These are phyloP conservation scores for Letharia columbiana DNA, from an alignment of 495 filamentous ascomycete genomes.

Conservation along the genomic window DNA sequence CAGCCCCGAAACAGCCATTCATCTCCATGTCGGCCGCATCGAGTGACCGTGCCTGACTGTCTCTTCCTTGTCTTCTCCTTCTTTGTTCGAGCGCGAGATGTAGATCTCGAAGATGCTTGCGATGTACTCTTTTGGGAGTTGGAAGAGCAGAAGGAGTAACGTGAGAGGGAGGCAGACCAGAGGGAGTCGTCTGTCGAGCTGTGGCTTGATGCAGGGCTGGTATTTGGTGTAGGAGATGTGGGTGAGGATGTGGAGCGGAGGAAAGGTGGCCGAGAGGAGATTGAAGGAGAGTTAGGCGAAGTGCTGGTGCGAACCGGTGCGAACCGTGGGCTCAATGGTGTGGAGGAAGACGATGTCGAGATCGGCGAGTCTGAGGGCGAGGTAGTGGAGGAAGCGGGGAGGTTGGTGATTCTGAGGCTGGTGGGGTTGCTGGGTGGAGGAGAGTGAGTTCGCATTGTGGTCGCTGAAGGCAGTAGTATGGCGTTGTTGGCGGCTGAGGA, in stretches of 20 bases:
- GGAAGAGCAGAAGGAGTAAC: constrained; percentile 18
- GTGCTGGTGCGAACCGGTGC: background rate
- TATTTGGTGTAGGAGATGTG: background rate
- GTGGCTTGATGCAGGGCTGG: background rate
- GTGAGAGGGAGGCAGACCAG: constrained; percentile 18
- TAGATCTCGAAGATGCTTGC: background rate
- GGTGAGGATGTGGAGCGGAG: background rate
- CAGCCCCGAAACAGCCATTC: constrained; percentile 19
- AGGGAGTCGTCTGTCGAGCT: constrained; percentile 9
- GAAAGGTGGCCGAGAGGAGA: background rate
- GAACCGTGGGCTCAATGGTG: constrained; percentile 4
- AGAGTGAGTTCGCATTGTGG: constrained; percentile 6
- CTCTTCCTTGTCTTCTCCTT: background rate
- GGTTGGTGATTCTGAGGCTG: constrained; percentile 16
- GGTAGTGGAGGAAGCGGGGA: constrained; percentile 14
- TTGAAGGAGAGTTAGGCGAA: background rate
- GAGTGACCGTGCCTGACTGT: background rate
- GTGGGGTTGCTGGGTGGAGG: constrained; percentile 1
- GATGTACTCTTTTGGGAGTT: background rate
- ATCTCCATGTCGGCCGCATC: constrained; percentile 17
- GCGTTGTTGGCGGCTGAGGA: constrained; percentile 8
- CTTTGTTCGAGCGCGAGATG: background rate
- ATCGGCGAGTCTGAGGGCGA: constrained; percentile 2
- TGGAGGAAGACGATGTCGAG: constrained; percentile 8
- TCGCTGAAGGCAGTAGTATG: background rate